Conservation (phyloP, 1,284 basidiomycete genomes). For the Takashimella koratensis region DNA sequence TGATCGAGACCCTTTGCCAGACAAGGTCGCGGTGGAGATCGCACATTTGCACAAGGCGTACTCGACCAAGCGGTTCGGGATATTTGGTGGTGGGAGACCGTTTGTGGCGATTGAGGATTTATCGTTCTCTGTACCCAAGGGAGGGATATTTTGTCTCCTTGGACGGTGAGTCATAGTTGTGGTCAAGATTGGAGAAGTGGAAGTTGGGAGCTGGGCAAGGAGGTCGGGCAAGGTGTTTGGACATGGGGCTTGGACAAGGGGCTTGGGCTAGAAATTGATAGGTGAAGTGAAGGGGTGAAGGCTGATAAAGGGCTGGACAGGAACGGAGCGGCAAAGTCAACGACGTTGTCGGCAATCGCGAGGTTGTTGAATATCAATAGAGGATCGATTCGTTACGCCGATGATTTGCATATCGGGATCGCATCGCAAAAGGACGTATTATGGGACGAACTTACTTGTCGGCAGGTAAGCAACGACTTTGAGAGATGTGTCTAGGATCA, state of each 20-base stretch:
- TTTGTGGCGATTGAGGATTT: slow-evolving; percentile 64
- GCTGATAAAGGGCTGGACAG: slow-evolving; percentile 4
- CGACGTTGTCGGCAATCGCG: slow-evolving; percentile 63
- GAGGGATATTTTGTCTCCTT: slow-evolving; percentile 68
- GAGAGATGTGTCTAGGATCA: background rate
- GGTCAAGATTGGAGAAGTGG: background rate
- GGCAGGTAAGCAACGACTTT: slow-evolving; percentile 33
- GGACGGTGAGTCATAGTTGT: slow-evolving; percentile 44
- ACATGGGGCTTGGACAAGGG: background rate
- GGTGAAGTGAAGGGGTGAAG: too few species aligned
- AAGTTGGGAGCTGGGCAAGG: too few species aligned
- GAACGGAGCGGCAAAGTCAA: slow-evolving; percentile 72
- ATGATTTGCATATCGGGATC: slow-evolving; percentile 57
- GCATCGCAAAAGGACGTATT: slow-evolving; percentile 80
- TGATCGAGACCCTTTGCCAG: slow-evolving; percentile 3
- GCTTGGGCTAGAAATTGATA: too few species aligned
- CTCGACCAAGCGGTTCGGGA: slow-evolving; percentile 16
- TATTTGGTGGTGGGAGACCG: slow-evolving; percentile 39
- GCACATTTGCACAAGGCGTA: slow-evolving; percentile 26
- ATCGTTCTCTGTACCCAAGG: slow-evolving; percentile 62
- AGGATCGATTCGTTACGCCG: slow-evolving; percentile 60
- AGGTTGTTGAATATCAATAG: slow-evolving; percentile 59
- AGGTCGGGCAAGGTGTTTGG: background rate
- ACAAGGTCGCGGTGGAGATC: slow-evolving; percentile 20
- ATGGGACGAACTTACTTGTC: slow-evolving; percentile 69